Evolutionary conservation across 2,329 filamentous ascomycete species (phyloP).

Genomic region (Aaosphaeria pasadenensis): DNA sequence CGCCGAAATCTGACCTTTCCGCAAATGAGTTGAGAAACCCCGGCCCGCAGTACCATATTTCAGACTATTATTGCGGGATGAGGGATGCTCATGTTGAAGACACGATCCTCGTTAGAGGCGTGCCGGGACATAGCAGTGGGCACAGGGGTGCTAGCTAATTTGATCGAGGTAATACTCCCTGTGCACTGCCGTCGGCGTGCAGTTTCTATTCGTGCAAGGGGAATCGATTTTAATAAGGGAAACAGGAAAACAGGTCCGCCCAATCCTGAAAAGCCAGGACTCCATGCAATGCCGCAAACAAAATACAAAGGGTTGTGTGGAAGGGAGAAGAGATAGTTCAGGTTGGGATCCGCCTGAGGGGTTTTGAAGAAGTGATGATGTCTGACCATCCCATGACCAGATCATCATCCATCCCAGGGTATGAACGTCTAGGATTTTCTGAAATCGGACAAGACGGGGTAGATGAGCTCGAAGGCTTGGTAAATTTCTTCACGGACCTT

Average conservation of each 20-base stretch:
- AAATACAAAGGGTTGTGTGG: slow-evolving; percentile 4
- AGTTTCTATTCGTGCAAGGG: neutral
- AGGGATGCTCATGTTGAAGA: neutral
- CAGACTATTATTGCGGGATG: neutral
- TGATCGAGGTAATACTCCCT: neutral
- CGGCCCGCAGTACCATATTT: neutral
- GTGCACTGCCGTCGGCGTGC: neutral
- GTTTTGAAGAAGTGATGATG: neutral
- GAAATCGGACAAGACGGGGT: slow-evolving; percentile 51
- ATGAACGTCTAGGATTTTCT: slow-evolving; percentile 54
- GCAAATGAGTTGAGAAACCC: neutral
- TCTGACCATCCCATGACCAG: neutral
- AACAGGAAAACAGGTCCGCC: neutral
- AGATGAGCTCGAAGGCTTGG: slow-evolving; percentile 38
- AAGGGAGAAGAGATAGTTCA: neutral
- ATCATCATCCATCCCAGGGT: neutral
- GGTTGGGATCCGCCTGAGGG: too few relatives aligned
- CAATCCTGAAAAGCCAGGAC: slow-evolving; percentile 18
- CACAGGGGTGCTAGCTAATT: neutral
- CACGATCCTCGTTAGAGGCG: neutral
- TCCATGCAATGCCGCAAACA: slow-evolving; percentile 41
- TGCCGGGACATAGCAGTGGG: neutral
- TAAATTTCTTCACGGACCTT: slow-evolving; percentile 95
- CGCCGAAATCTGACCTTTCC: neutral
- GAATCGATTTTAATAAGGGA: neutral